These are phyloP conservation scores for Isabelozyma pseudorhagii DNA, from an alignment of 805 yeast genomes.

Conservation along the genomic window DNA sequence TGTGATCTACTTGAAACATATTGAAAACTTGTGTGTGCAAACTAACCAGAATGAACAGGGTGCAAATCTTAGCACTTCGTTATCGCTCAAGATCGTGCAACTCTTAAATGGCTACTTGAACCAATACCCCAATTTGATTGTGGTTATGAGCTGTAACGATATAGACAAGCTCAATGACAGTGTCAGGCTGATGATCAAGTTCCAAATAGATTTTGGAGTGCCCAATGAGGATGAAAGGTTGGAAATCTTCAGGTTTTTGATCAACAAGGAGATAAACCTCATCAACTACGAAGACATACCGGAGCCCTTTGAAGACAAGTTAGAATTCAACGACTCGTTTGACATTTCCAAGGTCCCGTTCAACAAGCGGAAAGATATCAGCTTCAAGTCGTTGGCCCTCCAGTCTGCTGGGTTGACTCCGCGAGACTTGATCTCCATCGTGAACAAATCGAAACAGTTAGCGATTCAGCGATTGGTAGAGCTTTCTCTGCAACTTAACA, in stretches of 20 bases:
- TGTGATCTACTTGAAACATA: slow-evolving; percentile 62
- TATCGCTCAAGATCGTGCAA: slow-evolving; percentile 54
- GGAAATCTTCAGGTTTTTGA: slow-evolving; percentile 55
- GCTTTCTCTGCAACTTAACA: slow-evolving; percentile 17
- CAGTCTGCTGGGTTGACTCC: slow-evolving; percentile 95
- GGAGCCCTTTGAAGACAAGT: slow-evolving; percentile 14
- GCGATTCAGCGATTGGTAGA: slow-evolving; percentile 51
- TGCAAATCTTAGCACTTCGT: slow-evolving; percentile 36
- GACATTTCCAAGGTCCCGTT: slow-evolving; percentile 16
- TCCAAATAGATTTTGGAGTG: slow-evolving; percentile 72
- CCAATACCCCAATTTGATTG: slow-evolving; percentile 41
- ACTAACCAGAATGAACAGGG: slow-evolving; percentile 56
- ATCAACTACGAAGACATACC: slow-evolving; percentile 8
- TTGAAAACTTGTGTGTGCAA: slow-evolving; percentile 71
- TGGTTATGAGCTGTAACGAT: slow-evolving; percentile 67
- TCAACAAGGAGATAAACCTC: slow-evolving; percentile 16
- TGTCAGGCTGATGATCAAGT: slow-evolving; percentile 66
- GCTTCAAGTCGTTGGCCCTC: slow-evolving; percentile 56
- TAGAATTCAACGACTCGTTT: slow-evolving; percentile 13
- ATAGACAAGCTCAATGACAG: slow-evolving; percentile 65
- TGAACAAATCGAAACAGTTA: slow-evolving; percentile 57
- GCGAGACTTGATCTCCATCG: slow-evolving; percentile 69
- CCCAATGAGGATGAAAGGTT: slow-evolving; percentile 77
- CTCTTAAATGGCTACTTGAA: slow-evolving; percentile 53
- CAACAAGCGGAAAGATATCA: slow-evolving; percentile 43